Base-by-base conservation (phyloP, 352 stramenopile species). In the Globisporangium carolinianum region DNA sequence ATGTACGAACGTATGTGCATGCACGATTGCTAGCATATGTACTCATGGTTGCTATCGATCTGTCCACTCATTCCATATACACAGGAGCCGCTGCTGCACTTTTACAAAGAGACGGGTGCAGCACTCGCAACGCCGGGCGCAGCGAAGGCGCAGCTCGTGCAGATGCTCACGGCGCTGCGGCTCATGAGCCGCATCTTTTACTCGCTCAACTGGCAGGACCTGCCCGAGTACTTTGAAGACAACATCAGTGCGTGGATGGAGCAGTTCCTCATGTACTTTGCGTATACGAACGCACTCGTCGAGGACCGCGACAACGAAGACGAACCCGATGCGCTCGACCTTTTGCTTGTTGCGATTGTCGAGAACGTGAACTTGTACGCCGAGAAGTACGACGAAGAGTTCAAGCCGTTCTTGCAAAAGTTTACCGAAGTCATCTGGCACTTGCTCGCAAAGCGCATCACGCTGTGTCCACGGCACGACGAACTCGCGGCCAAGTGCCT, bases 161-260 rank as follows among this genome's bases (percentile, higher is more conserved):
- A 89, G 42, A 87, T 97, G 57, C 65, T 96, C 41, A 66, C 72
- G 17, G 74, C 81, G 17, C 65, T 99, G 64, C 79, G 96, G 4
- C 91, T 94, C 49, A 96, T 98, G 68, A 94, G 75, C 66, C 89
- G 97, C 18, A 99, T 99, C 47, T 99, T 98, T 70, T 99, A 96
- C 76, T 98, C 92, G 51, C 82, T 99, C 14, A 99, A 99, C 71
- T 99, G 95, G 89, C 86, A 96, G 62, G 97, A 99, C 73, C 71
- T 99, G 24, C 97, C 97, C 0, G 97, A 99, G 68, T 99, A 92
- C 66, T 99, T 99, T 71, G 97, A 99, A 73, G 97, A 99, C 79
- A 87, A 99, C 72, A 97, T 99, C 61, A 66, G 70, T 5, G 75
- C 95, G 64, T 99, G 96, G 96, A 99, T 99, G 96, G 70, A 68